These are phyloP conservation scores for Malassezia sp. DNA, from an alignment of 1,284 basidiomycete genomes.

Conservation along the genomic window DNA sequence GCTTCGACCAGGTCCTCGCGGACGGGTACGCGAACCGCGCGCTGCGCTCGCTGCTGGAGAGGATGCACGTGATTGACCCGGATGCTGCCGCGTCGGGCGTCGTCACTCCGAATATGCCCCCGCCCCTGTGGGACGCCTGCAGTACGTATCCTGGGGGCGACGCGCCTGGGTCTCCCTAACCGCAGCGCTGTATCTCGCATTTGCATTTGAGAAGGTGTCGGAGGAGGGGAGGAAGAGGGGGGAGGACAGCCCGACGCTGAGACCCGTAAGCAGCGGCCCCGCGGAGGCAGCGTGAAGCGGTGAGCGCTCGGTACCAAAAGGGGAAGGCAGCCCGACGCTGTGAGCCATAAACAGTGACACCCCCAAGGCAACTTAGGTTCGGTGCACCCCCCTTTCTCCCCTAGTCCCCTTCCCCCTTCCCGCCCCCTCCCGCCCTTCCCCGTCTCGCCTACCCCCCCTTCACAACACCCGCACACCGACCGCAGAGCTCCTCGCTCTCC, in stretches of 20 bases:
- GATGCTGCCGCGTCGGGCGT: conserved; percentile 13
- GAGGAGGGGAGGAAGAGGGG: background rate
- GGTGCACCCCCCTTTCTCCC: too few relatives aligned
- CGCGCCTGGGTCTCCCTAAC: too few relatives aligned
- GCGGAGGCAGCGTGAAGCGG: too few relatives aligned
- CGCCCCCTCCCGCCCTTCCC: too few relatives aligned
- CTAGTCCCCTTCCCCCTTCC: too few relatives aligned
- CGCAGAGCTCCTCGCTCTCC: conserved; percentile 10
- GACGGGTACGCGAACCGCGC: conserved; percentile 19
- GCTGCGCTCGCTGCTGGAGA: conserved; percentile 24
- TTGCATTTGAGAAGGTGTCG: conserved; percentile 36
- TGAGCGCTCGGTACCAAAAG: too few relatives aligned
- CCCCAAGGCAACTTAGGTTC: too few relatives aligned
- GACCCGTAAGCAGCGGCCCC: too few relatives aligned
- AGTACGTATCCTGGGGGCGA: too few relatives aligned
- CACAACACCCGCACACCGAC: conserved; percentile 9
- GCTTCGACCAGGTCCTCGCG: conserved; percentile 53
- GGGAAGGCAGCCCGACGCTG: too few relatives aligned
- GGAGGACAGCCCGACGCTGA: background rate
- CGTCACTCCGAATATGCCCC: conserved; percentile 20
- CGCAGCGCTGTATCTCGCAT: conserved; percentile 32
- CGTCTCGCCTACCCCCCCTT: too few relatives aligned
- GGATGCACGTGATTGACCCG: conserved; percentile 25
- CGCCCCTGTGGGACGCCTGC: conserved; percentile 40
- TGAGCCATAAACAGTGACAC: too few relatives aligned